Percentiles rank a stretch among this genome's conserved stretches.
phyloP scores from a whole-genome alignment of 176 grass and related monocot species.

The Musa schizocarpa region DNA sequence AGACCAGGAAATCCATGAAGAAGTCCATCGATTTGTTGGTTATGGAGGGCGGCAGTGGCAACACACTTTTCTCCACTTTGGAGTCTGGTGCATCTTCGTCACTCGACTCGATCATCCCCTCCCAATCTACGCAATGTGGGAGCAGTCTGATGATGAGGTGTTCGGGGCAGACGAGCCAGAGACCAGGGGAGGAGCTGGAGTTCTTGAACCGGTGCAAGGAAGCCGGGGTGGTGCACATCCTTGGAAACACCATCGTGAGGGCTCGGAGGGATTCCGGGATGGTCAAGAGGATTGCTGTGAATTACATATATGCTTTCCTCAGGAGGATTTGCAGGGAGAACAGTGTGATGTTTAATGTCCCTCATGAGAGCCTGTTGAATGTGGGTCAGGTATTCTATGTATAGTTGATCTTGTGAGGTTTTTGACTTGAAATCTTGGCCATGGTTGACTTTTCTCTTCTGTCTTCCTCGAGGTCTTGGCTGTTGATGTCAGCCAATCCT shows the following conservation, averaged over 20 bases:
- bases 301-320: conserved; percentile 87
- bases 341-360: conserved; percentile 79
- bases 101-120: conserved; percentile 58
- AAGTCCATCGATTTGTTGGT: conserved; percentile 14
- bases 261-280: conserved; percentile 60
- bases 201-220: conserved; percentile 79
- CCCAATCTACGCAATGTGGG: conserved; percentile 23
- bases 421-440: too few relatives aligned
- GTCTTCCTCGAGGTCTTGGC: too few relatives aligned
- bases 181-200: conserved; percentile 60
- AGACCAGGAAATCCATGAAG: background rate
- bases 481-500: too few relatives aligned
- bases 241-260: conserved; percentile 80
- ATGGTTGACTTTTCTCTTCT: too few relatives aligned
- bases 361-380: conserved; percentile 84
- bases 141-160: conserved; percentile 7
- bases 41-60: conserved; percentile 19
- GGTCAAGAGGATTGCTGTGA: conserved; percentile 55
- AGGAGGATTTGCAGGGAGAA: conserved; percentile 88
- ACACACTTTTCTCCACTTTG: conserved; percentile 28
- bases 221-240: conserved; percentile 84
- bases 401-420: conserved; percentile 2
- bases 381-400: conserved; percentile 89
- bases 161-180: conserved; percentile 31
- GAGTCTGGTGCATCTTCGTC: conserved; percentile 51